These are phyloP conservation scores for Eurotiales sp. DNA, from an alignment of 2,329 filamentous ascomycete genomes.

Conservation along the genomic window DNA sequence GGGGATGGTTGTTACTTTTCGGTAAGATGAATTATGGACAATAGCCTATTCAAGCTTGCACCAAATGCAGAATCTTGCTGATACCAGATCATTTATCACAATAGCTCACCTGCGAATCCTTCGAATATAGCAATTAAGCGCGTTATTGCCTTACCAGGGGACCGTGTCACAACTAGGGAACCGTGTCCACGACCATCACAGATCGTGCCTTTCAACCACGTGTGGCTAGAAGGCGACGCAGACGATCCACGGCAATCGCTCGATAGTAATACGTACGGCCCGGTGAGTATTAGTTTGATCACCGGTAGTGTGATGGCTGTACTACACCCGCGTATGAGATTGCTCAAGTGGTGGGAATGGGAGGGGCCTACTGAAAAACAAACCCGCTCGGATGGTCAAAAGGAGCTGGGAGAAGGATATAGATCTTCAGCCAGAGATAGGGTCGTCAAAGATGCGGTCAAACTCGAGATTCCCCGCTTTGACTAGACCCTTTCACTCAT, in stretches of 20 bases:
- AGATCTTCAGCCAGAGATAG: conserved; percentile 32
- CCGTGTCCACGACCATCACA: conserved; percentile 54
- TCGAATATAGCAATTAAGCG: conserved; percentile 73
- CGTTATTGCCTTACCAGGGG: conserved; percentile 75
- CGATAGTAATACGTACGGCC: conserved; percentile 90
- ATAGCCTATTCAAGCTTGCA: too few relatives aligned
- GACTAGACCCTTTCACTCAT: conserved; percentile 9
- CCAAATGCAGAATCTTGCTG: background rate
- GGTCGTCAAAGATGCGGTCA: conserved; percentile 35
- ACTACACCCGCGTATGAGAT: conserved; percentile 57
- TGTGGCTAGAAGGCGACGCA: conserved; percentile 95
- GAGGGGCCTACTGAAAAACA: conserved; percentile 27
- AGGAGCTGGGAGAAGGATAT: conserved; percentile 25
- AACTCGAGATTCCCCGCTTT: conserved; percentile 29
- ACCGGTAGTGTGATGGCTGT: conserved; percentile 71
- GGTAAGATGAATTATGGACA: too few relatives aligned
- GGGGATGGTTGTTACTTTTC: conserved; percentile 71
- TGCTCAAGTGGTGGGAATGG: conserved; percentile 37
- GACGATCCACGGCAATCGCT: conserved; percentile 59
- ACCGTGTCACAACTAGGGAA: conserved; percentile 64
- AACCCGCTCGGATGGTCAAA: conserved; percentile 21
- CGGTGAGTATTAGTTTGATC: conserved; percentile 71
- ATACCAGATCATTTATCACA: background rate
- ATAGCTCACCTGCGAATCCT: conserved; percentile 67
- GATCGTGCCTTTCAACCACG: conserved; percentile 73